A percentile compares a stretch with the other conserved stretches of the same genome.
Evolutionary conservation across 169 alveolate genomes (phyloP).

Genomic region (Eimeria maxima): DNA sequence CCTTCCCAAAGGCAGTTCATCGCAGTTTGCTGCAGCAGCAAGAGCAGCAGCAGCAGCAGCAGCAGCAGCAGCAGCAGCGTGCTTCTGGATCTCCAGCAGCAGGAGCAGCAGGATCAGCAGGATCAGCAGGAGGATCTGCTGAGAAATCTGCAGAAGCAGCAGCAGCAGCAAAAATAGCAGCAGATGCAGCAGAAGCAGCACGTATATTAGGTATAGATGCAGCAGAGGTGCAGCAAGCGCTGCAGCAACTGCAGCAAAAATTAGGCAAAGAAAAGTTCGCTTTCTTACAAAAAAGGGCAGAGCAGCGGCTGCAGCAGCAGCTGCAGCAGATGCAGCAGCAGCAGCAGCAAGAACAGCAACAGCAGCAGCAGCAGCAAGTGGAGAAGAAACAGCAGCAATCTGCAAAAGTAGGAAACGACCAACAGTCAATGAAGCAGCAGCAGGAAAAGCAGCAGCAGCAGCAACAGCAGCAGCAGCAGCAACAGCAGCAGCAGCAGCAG

Average conservation of each 20-base stretch:
- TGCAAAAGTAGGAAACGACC: neutral
- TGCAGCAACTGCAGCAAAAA: slow-evolving; percentile 41
- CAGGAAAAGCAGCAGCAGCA: slow-evolving; percentile 41
- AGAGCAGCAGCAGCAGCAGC: slow-evolving; percentile 6
- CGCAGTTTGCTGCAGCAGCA: slow-evolving; percentile 68
- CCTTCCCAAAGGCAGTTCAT: slow-evolving; percentile 65
- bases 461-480: slow-evolving; percentile 29
- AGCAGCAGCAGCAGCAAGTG: slow-evolving; percentile 10
- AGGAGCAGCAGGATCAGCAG: slow-evolving; percentile 48
- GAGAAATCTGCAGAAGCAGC: slow-evolving; percentile 9
- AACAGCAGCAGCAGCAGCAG: slow-evolving; percentile 46
- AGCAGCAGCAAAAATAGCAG: slow-evolving; percentile 20
- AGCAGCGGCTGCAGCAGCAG: slow-evolving; percentile 63
- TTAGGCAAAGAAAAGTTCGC: slow-evolving; percentile 20
- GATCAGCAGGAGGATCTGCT: slow-evolving; percentile 31
- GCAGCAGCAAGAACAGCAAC: slow-evolving; percentile 32
- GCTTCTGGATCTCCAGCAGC: neutral
- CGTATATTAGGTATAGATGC: slow-evolving; percentile 1
- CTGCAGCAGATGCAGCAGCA: slow-evolving; percentile 66
- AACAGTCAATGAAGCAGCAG: neutral
- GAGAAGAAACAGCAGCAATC: neutral
- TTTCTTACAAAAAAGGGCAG: slow-evolving; percentile 38
- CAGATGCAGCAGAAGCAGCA: slow-evolving; percentile 57
- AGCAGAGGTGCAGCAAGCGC: slow-evolving; percentile 10
- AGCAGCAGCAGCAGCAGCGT: slow-evolving; percentile 14